A percentile compares a stretch with the other conserved stretches of the same genome.
Conservation (phyloP, 2,329 filamentous ascomycete genomes). For the Thelonectria blattea region DNA sequence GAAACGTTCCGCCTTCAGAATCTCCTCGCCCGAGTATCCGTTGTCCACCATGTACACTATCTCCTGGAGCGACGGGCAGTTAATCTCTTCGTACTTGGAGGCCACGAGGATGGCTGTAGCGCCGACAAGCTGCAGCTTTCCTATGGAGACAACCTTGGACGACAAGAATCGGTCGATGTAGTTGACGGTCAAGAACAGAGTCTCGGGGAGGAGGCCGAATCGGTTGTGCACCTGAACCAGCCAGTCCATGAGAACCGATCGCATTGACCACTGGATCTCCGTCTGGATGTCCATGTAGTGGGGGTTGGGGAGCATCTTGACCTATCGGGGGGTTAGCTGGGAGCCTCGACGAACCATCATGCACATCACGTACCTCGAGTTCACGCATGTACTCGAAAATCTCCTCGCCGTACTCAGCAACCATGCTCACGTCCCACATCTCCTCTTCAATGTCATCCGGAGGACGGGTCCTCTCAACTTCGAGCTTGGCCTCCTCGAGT, state of each 20-base stretch:
- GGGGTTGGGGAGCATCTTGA: slow-evolving; percentile 81
- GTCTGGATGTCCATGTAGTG: slow-evolving; percentile 97
- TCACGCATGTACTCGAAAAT: slow-evolving; percentile 92
- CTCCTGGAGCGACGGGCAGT: slow-evolving; percentile 92
- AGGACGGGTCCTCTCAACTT: slow-evolving; percentile 73
- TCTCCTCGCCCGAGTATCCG: slow-evolving; percentile 87
- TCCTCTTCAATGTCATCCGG: slow-evolving; percentile 86
- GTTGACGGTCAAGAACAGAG: slow-evolving; percentile 92
- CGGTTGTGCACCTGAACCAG: slow-evolving; percentile 93
- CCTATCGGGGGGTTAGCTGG: slow-evolving; percentile 53
- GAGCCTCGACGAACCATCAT: not conserved
- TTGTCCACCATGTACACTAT: slow-evolving; percentile 98
- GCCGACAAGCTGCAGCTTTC: slow-evolving; percentile 93
- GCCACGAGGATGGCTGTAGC: slow-evolving; percentile 95
- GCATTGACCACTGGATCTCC: slow-evolving; percentile 99
- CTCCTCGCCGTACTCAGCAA: slow-evolving; percentile 93
- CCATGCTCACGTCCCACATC: slow-evolving; percentile 94
- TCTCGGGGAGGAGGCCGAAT: slow-evolving; percentile 91
- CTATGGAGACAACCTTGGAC: slow-evolving; percentile 90
- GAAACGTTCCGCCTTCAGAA: slow-evolving; percentile 95
- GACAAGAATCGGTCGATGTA: slow-evolving; percentile 97
- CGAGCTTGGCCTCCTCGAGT: slow-evolving; percentile 67
- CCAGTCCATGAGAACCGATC: slow-evolving; percentile 97
- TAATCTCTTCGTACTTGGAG: slow-evolving; percentile 98
- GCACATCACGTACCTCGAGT: slow-evolving; percentile 71